Conservation (phyloP, 106 monocot genomes). For the Cymbidium sinense region DNA sequence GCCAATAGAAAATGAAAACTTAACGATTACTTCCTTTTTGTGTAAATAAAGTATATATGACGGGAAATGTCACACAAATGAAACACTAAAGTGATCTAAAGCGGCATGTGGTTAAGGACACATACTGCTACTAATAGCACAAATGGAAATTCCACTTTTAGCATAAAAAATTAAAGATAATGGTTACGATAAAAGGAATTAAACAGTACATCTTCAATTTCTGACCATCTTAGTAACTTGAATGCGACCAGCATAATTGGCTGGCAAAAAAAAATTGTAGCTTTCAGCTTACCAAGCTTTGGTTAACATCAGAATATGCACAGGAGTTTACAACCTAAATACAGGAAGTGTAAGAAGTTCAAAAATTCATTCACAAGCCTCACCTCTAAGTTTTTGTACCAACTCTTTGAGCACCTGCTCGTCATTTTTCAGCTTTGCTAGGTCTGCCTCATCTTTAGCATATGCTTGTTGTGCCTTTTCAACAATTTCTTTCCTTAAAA, state of each 20-base stretch:
- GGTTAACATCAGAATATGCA: background rate
- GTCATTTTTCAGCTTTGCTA: conserved; percentile 71
- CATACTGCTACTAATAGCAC: background rate
- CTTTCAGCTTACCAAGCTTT: background rate
- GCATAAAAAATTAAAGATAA: background rate
- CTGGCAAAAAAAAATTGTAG: background rate
- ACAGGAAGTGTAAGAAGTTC: background rate
- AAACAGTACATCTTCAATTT: background rate
- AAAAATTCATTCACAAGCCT: background rate
- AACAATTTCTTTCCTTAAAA: conserved; percentile 55
- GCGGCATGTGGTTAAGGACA: background rate
- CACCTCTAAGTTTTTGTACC: conserved; percentile 90
- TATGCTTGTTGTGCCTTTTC: conserved; percentile 70
- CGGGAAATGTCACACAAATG: background rate
- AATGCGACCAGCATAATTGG: background rate
- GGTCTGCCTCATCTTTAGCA: conserved; percentile 80
- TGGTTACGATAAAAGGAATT: background rate
- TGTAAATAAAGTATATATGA: background rate
- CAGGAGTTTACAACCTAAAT: background rate
- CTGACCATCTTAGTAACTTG: background rate
- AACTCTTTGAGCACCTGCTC: conserved; percentile 73
- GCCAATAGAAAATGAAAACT: background rate
- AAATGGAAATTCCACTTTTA: background rate
- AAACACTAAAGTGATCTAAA: background rate
- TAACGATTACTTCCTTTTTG: background rate